Evolutionary conservation across 2,329 filamentous ascomycete species (phyloP), one percentile per base, ranked within the genome.

Genomic region (Colletotrichum coccodes): DNA sequence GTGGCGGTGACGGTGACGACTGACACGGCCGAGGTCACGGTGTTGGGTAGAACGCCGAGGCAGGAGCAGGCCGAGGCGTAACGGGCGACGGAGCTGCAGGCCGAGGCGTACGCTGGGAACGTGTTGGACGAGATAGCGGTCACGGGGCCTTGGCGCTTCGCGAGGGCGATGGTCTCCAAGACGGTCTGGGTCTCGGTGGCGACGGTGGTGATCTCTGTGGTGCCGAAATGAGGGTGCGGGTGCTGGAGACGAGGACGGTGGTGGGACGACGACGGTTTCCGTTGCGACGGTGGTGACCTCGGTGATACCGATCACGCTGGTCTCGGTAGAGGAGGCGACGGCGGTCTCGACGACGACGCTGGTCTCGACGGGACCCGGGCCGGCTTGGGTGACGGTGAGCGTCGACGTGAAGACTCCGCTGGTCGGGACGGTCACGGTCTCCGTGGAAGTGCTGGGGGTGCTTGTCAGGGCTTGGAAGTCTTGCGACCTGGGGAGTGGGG

Each of bases 31-130:
- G 66, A 70, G 8, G 73, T 74, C 44, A 59, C 71, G 8, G 73
- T 74, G 49, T 23, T 60, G 14, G 68, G 66, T 6, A 53, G 44
- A n/a, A 74, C 69, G 16, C 74, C 74, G 46, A 75, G 52, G 65
- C 74, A 76, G 6, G 68, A 71, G 71, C 74, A 76, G 18, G 74
- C 74, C 28, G 72, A 74, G 28, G 71, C 70, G 57, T 75, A 76
- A 40, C 64, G 58, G n/a, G 62, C 66, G 26, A 66, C 49, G 32
- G 68, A 67, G 38, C 65, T 70, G 65, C 74, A 76, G 16, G 73
- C 71, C 6, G 73, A 70, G 4, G 74, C 74, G 50, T 75, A 75
- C 2, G 59, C 61, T 6, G 74, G 74, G 46, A 74, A 63, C 12
- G 62, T 47, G 36, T n/a, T 47, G 34, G 47, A n/a, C 1, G 58